Evolutionary conservation across 306 rosid species (phyloP).

Genomic region (Inga laurina): DNA sequence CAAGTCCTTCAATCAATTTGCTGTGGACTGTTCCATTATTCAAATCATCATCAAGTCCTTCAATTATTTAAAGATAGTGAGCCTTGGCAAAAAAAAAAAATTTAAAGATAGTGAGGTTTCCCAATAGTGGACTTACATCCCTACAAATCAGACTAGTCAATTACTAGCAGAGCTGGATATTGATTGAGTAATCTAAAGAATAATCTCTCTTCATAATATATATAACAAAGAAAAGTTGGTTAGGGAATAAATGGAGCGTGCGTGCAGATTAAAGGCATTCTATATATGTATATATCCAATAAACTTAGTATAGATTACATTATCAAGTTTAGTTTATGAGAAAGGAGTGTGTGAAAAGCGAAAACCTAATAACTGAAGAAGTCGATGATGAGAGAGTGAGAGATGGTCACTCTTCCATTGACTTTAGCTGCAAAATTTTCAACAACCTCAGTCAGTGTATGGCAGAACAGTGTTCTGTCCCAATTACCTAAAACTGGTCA

Average conservation of each 20-base stretch:
- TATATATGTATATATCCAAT: background rate
- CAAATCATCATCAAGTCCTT: no score
- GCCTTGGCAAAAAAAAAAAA: no score
- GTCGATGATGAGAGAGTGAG: background rate
- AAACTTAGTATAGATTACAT: background rate
- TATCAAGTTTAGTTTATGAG: background rate
- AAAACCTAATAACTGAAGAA: background rate
- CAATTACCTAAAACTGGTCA: slow-evolving; percentile 36
- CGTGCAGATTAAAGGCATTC: background rate
- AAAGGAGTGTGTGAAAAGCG: background rate
- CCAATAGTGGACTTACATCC: no score
- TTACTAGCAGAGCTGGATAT: no score
- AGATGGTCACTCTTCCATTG: slow-evolving; percentile 30
- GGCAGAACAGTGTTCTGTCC: slow-evolving; percentile 46
- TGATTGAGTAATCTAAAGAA: no score
- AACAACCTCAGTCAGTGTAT: slow-evolving; percentile 49
- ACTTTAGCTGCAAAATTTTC: slow-evolving; percentile 44
- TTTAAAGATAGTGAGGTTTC: no score
- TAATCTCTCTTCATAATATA: background rate
- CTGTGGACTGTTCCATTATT: no score
- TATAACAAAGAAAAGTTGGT: background rate
- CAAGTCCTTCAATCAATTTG: no score
- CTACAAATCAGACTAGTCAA: no score
- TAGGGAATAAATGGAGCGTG: background rate
- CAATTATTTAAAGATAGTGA: no score